Evolutionary conservation across 495 filamentous ascomycete species (phyloP).

Genomic region (Opeltia flavorubescens): DNA sequence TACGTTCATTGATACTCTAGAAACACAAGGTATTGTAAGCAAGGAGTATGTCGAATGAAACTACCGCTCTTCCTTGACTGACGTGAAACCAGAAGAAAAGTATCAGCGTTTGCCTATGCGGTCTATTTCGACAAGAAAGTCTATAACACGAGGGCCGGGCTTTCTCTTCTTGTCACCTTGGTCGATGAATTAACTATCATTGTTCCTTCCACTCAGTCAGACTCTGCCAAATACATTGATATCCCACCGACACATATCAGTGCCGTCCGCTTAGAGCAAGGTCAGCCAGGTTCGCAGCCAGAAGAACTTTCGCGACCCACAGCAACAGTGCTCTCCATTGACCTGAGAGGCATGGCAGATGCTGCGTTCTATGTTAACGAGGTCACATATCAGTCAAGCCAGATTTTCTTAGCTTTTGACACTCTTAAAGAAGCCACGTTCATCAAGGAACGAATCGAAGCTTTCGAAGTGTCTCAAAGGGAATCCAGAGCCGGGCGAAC

Average conservation of each 20-base stretch:
- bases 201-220: constrained; percentile 4
- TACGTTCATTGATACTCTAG: constrained; percentile 6
- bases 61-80: neutral
- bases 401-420: too few relatives aligned
- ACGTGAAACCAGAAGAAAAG: neutral
- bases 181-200: constrained; percentile 9
- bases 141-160: constrained; percentile 2
- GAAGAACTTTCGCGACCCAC: neutral
- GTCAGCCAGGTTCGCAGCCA: neutral
- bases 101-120: constrained; percentile 8
- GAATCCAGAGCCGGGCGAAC: too few relatives aligned
- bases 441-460: too few relatives aligned
- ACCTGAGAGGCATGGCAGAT: too few relatives aligned
- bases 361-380: too few relatives aligned
- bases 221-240: constrained; percentile 11
- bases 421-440: too few relatives aligned
- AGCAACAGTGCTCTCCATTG: too few relatives aligned
- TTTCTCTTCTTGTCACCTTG: constrained; percentile 11
- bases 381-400: too few relatives aligned
- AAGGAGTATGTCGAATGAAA: constrained; percentile 1
- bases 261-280: neutral
- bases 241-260: constrained; percentile 6
- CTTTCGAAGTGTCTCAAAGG: too few relatives aligned
- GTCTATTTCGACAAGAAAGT: neutral
- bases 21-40: neutral